Base-by-base conservation (phyloP, 208 protist species). In the Jaenimonas drosophilae region DNA sequence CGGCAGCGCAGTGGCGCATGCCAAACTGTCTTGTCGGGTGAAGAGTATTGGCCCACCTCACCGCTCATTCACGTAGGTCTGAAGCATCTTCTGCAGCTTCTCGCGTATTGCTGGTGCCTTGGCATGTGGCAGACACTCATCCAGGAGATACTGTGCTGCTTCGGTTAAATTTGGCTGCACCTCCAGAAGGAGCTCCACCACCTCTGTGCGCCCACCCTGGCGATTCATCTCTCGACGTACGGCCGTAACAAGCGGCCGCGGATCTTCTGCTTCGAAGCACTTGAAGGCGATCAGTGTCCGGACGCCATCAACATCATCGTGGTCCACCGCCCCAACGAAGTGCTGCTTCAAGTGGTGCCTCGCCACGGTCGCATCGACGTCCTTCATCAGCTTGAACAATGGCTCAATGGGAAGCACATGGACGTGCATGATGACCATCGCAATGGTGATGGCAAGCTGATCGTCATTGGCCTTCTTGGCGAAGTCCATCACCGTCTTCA, bases 251-350 rank as follows among this genome's bases (percentile, higher is more conserved):
- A 92, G 46, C 1, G 69, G 52, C 2, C 79, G 79, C 14, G 39
- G 36, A 42, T 92, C 76, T 4, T 27, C 30, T 4, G 74, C 30
- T 39, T 83, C 58, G 28, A 66, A 81, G 54, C 84, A 92, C 29
- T 70, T 52, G 30, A 66, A 52, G 19, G 27, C 49, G 16, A 92
- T 54, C 61, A 92, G 65, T 12, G 70, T 61, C 53, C 49, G 54
- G 11, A 86, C 67, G 0, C 61, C 70, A n/a, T 76, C 64, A 2
- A 62, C 28, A 49, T 88, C 73, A 4, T 60, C 61, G 32, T 71
- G 71, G 30, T 92, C 84, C 49, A 72, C 84, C 2, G 67, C 70
- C 9, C 57, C 71, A 28, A 82, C 49, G 45, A 88, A 92, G 7
- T 88, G 67, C 32, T 73, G 45, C 24, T 70, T 65, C 1, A 92